Base-by-base conservation (phyloP, 495 filamentous ascomycete species). In the Hypoxylon rickii region DNA sequence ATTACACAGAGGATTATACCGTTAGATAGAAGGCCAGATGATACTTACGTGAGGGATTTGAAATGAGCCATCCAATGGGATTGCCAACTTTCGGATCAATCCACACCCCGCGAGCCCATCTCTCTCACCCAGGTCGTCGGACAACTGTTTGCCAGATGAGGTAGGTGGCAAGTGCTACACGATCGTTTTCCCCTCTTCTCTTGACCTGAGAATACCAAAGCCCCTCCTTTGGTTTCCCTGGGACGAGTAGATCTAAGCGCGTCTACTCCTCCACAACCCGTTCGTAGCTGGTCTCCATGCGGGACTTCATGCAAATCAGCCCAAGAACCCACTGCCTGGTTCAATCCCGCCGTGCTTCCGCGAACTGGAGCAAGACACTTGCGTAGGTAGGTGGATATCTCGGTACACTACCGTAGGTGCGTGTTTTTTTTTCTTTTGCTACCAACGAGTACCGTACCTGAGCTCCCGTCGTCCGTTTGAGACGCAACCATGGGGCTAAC, bases 221-320 rank as follows among this genome's bases (percentile, higher is more conserved):
- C 4, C 4, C 24, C 29, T 33, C n/a, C n/a, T 10, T 16, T 38
- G 13, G 1, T 22, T 17, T 13, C n/a, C 19, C 18, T 22, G 41
- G 16, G n/a, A 16, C 11, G n/a, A 48, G 22, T 7, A 29, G 26
- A 7, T 26, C 15, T 16, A 36, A 21, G n/a, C n/a, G n/a, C n/a
- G n/a, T n/a, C n/a, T n/a, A 29, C 12, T 46, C 24, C 45, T 46
- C 39, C 51, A 51, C 31, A 55, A 51, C 47, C 22, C 16, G 47
- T 47, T 61, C 58, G 36, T 42, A 45, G 51, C 37, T 36, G 12
- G 17, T 51, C n/a, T 32, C 47, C 31, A 41, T 56, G 42, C 42
- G 56, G 41, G n/a, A 47, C 37, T 18, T 16, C 40, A 55, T 61
- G 58, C 51, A 61, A 42, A 42, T 44, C 58, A 55, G 41, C 58